Evolutionary conservation across 2,329 filamentous ascomycete genomes (phyloP), one percentile per base, ranked within the genome.

Genomic region (Claviceps fusiformis): DNA sequence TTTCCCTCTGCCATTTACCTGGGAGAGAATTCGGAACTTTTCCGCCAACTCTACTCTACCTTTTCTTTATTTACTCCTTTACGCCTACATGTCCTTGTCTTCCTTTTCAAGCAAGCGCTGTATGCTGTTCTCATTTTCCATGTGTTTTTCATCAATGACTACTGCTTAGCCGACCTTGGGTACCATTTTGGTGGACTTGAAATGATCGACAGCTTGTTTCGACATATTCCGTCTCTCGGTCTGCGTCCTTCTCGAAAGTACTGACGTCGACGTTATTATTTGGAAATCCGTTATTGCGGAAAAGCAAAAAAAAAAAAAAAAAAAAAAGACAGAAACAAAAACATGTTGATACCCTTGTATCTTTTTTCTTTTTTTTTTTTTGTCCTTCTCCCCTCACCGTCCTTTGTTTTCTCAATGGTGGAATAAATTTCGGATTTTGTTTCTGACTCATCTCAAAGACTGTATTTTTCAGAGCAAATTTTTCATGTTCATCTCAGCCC

Each of bases 291-390:
- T 55, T 44, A 53, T 61, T 62, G 55, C 61, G 59, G 61, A 62
- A 60, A 46, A 15, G 9, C 27, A 33, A 50, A 24, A 63, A 11
- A 24, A 66, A 63, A 61, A 62, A 61, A 41, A 7, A 5, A 41
- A 24, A 3, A n/a, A n/a, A n/a, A n/a, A n/a, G n/a, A 1, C 19
- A 19, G 19, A 19, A 19, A 19, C 19, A 19, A 19, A 19, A 19
- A 19, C 19, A 19, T 19, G 63, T 66, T 70, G 63, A 72, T 72
- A 71, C 68, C 67, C 54, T 65, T 64, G 65, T 60, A 57, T 59
- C 54, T 57, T 49, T 56, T 57, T 62, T 57, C 53, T 57, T 49
- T 56, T 56, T 57, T 62, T 57, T 54, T 58, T 41, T 46, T 44
- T 43, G 6, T 17, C n/a, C 11, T 27, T 19, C 15, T 44, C n/a